A percentile compares a stretch with the other conserved stretches of the same genome.
phyloP scores from a whole-genome alignment of 306 rosid species.

The Rosa lucieae region DNA sequence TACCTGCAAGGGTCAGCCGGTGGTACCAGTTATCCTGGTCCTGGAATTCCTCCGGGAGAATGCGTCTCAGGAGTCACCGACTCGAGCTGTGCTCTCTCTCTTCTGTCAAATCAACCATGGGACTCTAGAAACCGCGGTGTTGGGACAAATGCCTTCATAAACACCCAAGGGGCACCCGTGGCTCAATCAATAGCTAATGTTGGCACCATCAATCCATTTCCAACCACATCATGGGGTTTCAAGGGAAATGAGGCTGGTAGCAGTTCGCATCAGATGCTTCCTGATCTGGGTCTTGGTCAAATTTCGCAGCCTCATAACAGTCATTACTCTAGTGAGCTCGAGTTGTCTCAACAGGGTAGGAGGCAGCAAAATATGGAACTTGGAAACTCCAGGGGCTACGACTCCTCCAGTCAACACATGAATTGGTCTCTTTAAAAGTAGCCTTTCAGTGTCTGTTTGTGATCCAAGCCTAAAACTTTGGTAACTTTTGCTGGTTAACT shows the following conservation, averaged over 20 bases:
- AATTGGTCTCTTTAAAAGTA: conserved; percentile 70
- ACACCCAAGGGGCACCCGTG: conserved; percentile 56
- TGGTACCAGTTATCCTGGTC: conserved; percentile 50
- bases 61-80: conserved; percentile 58
- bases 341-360: conserved; percentile 54
- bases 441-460: conserved; percentile 20
- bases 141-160: conserved; percentile 51
- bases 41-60: conserved; percentile 66
- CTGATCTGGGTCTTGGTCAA: conserved; percentile 68
- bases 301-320: conserved; percentile 50
- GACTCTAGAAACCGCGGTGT: conserved; percentile 65
- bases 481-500: not conserved
- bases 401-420: conserved; percentile 47
- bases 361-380: conserved; percentile 76
- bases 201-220: conserved; percentile 47
- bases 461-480: not conserved
- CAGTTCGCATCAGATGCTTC: conserved; percentile 44
- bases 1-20: conserved; percentile 62
- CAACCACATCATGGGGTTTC: conserved; percentile 56
- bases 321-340: conserved; percentile 52
- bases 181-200: conserved; percentile 51
- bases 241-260: conserved; percentile 56
- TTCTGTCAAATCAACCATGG: conserved; percentile 97
- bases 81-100: conserved; percentile 99
- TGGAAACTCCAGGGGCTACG: conserved; percentile 51